Base-by-base conservation (phyloP, 345 rosid species). In the Melaleuca alternifolia region DNA sequence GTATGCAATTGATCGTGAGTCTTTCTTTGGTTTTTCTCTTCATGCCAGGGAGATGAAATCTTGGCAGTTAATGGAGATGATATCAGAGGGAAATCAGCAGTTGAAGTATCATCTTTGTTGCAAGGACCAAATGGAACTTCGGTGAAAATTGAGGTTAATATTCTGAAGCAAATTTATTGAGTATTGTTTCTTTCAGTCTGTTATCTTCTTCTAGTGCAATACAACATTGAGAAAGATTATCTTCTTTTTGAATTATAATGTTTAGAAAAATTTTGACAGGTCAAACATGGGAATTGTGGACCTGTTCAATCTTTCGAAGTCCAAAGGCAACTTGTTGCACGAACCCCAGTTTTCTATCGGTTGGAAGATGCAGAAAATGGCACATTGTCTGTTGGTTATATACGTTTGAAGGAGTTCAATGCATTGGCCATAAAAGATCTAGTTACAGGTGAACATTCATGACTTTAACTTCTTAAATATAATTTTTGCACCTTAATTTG, bases 361-460 rank as follows among this genome's bases (percentile, higher is more conserved):
- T 59, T 97, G 88, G 98, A 97, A 89, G 93, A 97, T 91, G 89
- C 90, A 77, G 95, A 94, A 84, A 92, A 95, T 37, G 94, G 95
- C 82, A 86, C 84, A 62, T 88, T 86, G 83, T 94, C 96, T 90
- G 92, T 92, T 30, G 99, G 99, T 85, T 97, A 97, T 89, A 91
- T 96, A 59, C 98, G 92, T 71, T 65, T 97, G 75, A 97, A 95
- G 92, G 99, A 97, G 90, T 97, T 97, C 93, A 97, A 97, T 87
- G 98, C 99, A 7, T 65, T 97, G 92, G 98, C 98, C 53, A 94
- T 92, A 90, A 97, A 97, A 93, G 99, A 97, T 93, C 89, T 97
- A 90, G 94, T 93, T 83, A 92, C 91, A 86, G 99, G 99, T 96
- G 92, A 92, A 30, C 82, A 46, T 85, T 84, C 76, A 79, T 33